Conservation (phyloP, 495 filamentous ascomycete genomes). For the Xylaria venustula region DNA sequence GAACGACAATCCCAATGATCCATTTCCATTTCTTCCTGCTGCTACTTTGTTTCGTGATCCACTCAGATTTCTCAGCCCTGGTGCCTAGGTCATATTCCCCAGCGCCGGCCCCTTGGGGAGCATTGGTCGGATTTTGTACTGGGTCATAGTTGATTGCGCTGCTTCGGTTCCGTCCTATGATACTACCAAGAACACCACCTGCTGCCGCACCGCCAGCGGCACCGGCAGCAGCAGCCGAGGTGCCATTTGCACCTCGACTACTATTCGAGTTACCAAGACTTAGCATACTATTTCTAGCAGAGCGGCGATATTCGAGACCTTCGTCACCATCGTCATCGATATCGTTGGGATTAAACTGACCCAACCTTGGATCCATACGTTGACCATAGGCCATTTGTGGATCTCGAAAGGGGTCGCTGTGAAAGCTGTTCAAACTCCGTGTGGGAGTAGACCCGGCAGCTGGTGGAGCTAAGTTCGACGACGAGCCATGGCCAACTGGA, state of each 20-base stretch:
- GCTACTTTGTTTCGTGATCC: constrained; percentile 55
- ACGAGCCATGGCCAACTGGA: constrained; percentile 8
- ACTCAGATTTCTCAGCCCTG: constrained; percentile 53
- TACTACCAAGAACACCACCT: constrained; percentile 50
- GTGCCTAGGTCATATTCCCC: constrained; percentile 26
- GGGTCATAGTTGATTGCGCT: constrained; percentile 42
- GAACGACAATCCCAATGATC: constrained; percentile 60
- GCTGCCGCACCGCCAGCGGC: constrained; percentile 39
- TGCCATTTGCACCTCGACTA: constrained; percentile 30
- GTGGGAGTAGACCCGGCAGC: constrained; percentile 19
- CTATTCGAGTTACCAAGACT: constrained; percentile 45
- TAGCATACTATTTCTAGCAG: constrained; percentile 51
- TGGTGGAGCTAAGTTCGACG: constrained; percentile 15
- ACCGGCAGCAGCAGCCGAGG: constrained; percentile 37
- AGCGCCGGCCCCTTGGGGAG: constrained; percentile 20
- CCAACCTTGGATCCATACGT: constrained; percentile 46
- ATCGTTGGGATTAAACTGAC: constrained; percentile 70
- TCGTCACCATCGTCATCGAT: constrained; percentile 88
- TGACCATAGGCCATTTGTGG: constrained; percentile 29
- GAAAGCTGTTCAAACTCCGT: constrained; percentile 24
- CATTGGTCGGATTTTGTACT: constrained; percentile 27
- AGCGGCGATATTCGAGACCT: constrained; percentile 55
- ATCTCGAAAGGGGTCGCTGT: constrained; percentile 29
- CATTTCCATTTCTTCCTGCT: constrained; percentile 68
- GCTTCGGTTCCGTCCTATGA: constrained; percentile 31